These are phyloP conservation scores for Hysterangium stoloniferum DNA, from an alignment of 768 basidiomycete genomes.

Conservation along the genomic window DNA sequence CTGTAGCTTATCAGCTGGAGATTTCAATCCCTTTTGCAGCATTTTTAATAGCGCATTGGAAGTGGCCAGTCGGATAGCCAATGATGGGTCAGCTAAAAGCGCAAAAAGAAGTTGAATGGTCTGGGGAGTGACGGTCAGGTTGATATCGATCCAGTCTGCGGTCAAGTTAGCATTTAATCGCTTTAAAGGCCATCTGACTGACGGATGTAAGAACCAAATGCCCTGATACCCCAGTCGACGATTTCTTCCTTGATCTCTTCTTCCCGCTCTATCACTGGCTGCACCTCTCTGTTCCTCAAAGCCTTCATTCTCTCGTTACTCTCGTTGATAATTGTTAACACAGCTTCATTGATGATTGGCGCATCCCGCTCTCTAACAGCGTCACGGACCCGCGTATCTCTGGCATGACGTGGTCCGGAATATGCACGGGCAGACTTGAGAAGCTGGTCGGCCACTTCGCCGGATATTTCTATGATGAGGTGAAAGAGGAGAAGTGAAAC, in stretches of 20 bases:
- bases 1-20: constrained; percentile 81
- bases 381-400: constrained; percentile 83
- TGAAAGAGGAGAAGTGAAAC: constrained; percentile 87
- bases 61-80: constrained; percentile 78
- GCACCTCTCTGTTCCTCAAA: constrained; percentile 40
- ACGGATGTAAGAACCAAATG: constrained; percentile 93
- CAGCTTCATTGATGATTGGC: constrained; percentile 74
- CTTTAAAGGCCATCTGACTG: constrained; percentile 32
- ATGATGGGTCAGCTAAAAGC: constrained; percentile 67
- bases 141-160: constrained; percentile 98
- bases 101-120: constrained; percentile 82
- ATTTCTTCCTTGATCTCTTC: constrained; percentile 61
- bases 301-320: constrained; percentile 49
- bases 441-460: constrained; percentile 94
- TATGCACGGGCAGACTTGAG: constrained; percentile 81
- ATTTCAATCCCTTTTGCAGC: constrained; percentile 89
- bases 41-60: constrained; percentile 75
- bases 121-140: constrained; percentile 84
- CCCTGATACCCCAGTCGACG: constrained; percentile 87
- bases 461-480: constrained; percentile 88
- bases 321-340: constrained; percentile 75
- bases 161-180: constrained; percentile 3
- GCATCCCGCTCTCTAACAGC: constrained; percentile 89
- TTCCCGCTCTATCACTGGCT: constrained; percentile 39
- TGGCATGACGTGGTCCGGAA: constrained; percentile 58